phyloP scores from a whole-genome alignment of 768 basidiomycete species.

The Leccinum subtestaceum region DNA sequence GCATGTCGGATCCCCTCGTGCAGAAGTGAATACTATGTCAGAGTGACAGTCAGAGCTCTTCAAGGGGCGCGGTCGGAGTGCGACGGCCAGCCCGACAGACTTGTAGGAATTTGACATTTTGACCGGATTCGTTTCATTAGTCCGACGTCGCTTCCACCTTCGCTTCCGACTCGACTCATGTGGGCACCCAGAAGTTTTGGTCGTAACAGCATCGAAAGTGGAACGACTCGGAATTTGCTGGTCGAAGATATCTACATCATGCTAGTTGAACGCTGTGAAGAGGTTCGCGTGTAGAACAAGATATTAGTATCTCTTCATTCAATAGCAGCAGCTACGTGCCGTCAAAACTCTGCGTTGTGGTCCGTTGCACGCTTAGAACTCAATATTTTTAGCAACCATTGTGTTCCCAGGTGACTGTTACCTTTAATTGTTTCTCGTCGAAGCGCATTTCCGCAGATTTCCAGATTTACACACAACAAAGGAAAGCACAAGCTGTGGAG shows the following conservation, averaged over 20 bases:
- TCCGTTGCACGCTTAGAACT: background rate
- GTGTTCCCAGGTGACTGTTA: background rate
- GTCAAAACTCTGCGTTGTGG: conserved; percentile 5
- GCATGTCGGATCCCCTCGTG: conserved; percentile 4
- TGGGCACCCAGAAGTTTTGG: too few species aligned
- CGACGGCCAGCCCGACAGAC: background rate
- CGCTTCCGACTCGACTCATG: too few species aligned
- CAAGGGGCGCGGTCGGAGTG: background rate
- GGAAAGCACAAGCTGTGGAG: conserved; percentile 13
- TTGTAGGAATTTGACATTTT: background rate
- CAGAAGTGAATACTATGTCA: conserved; percentile 2
- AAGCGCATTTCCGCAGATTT: conserved; percentile 9
- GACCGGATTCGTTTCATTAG: too few species aligned
- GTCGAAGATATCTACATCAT: background rate
- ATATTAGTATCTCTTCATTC: background rate
- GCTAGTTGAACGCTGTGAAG: too few species aligned
- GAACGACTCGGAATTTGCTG: background rate
- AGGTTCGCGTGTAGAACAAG: background rate
- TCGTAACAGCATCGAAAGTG: background rate
- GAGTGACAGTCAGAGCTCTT: background rate
- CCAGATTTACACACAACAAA: conserved; percentile 17
- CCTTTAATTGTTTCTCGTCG: conserved; percentile 13
- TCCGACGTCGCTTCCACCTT: too few species aligned
- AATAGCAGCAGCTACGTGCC: background rate
- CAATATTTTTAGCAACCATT: conserved; percentile 1